Percentiles rank a stretch among this genome's conserved stretches.
Conservation (phyloP, 768 basidiomycete genomes). For the Candolleomyces eurysporus region DNA sequence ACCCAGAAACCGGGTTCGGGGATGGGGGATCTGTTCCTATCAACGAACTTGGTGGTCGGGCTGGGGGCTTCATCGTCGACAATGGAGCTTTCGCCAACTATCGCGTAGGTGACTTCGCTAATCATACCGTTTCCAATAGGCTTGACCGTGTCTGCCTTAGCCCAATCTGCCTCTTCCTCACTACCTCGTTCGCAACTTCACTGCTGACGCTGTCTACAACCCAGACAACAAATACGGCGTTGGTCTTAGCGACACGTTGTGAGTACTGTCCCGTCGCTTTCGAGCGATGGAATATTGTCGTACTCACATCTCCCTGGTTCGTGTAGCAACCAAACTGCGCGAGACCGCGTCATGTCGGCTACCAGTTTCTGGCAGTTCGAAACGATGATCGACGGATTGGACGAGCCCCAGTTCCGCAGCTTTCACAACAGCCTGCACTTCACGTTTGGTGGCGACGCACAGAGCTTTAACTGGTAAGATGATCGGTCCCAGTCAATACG, state of each 20-base stretch:
- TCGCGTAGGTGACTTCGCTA: background rate
- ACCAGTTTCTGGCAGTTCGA: conserved; percentile 8
- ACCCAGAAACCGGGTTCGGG: conserved; percentile 8
- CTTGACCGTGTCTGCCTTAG: background rate
- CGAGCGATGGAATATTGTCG: background rate
- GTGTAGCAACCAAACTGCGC: conserved; percentile 5
- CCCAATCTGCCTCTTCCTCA: conserved; percentile 8
- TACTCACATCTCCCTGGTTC: background rate
- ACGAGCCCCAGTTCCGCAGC: conserved; percentile 6
- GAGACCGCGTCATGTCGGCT: conserved; percentile 3
- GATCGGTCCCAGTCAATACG: background rate
- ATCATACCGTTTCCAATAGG: background rate
- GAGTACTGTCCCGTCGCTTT: background rate
- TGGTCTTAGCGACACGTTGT: conserved; percentile 7
- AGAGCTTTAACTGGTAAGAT: conserved; percentile 10
- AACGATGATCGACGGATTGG: conserved; percentile 9
- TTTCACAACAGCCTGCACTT: conserved; percentile 11
- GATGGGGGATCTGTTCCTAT: conserved; percentile 7
- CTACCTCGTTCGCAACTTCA: conserved; percentile 12
- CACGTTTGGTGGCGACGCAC: conserved; percentile 7
- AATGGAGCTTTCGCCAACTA: conserved; percentile 10
- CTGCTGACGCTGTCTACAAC: conserved; percentile 8
- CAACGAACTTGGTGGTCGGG: conserved; percentile 8
- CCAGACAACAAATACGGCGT: conserved; percentile 7
- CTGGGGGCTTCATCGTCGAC: conserved; percentile 10